Evolutionary conservation across 106 monocot genomes (phyloP).

Genomic region (Acorus calamus): DNA sequence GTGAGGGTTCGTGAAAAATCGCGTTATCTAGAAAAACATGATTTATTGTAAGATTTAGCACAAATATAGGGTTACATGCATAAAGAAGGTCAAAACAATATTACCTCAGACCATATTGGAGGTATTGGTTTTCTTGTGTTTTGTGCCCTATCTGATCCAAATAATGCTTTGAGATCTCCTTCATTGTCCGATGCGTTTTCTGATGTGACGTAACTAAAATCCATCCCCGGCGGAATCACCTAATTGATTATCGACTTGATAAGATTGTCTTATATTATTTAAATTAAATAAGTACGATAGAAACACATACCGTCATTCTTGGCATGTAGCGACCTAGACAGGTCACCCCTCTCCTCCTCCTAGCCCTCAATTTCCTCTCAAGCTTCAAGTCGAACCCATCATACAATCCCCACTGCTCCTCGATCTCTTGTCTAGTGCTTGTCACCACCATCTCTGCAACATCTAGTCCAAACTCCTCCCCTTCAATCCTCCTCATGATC

Average conservation of each 20-base stretch:
- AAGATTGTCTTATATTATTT: too few species aligned
- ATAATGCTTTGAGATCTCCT: conserved; percentile 34
- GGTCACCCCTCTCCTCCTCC: conserved; percentile 43
- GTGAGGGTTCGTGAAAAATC: conserved; percentile 78
- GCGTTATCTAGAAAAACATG: conserved; percentile 26
- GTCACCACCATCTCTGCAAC: conserved; percentile 70
- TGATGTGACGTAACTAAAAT: conserved; percentile 54
- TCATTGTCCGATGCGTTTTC: conserved; percentile 40
- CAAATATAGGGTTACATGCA: background rate
- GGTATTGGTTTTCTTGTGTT: conserved; percentile 30
- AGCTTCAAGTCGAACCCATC: conserved; percentile 57
- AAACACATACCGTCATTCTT: conserved; percentile 53
- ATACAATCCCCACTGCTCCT: conserved; percentile 78
- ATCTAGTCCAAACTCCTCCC: conserved; percentile 58
- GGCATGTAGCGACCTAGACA: conserved; percentile 75
- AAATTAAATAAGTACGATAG: background rate
- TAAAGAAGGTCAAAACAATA: background rate
- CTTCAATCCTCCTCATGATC: conserved; percentile 57
- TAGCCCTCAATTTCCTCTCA: conserved; percentile 54
- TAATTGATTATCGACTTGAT: background rate
- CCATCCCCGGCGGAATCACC: conserved; percentile 83
- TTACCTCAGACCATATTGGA: conserved; percentile 70
- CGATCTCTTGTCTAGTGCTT: conserved; percentile 72
- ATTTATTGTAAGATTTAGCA: background rate
- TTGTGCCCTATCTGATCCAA: conserved; percentile 26